These are phyloP conservation scores for Lactarius pseudohatsudake DNA, from an alignment of 768 basidiomycete genomes.

Conservation along the genomic window DNA sequence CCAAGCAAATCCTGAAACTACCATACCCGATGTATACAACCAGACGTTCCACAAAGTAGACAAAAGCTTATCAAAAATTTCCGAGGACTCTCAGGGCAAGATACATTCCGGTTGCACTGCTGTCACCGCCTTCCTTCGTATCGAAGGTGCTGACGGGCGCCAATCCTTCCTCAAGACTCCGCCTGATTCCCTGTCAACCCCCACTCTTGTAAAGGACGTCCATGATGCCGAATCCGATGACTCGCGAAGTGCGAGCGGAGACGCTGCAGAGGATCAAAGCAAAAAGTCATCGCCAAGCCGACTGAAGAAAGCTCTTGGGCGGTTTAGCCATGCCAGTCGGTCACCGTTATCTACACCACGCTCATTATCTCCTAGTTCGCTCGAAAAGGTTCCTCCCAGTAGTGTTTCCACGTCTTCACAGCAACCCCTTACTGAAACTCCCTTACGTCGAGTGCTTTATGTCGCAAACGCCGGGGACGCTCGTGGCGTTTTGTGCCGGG, in stretches of 20 bases:
- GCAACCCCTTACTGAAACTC: constrained; percentile 31
- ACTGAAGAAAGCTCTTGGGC: constrained; percentile 24
- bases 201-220: constrained; percentile 10
- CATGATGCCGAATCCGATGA: constrained; percentile 11
- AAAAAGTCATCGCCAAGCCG: constrained; percentile 20
- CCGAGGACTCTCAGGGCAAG: constrained; percentile 85
- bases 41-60: constrained; percentile 95
- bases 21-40: constrained; percentile 88
- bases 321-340: constrained; percentile 25
- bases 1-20: constrained; percentile 51
- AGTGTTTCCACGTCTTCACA: constrained; percentile 27
- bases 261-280: constrained; percentile 16
- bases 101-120: constrained; percentile 98
- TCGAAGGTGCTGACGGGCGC: constrained; percentile 77
- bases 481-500: constrained; percentile 87
- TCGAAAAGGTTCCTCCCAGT: constrained; percentile 22
- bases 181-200: constrained; percentile 6
- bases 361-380: constrained; percentile 24
- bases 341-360: constrained; percentile 23
- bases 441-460: constrained; percentile 77
- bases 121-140: constrained; percentile 90
- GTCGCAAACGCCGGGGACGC: constrained; percentile 98
- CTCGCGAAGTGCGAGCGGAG: constrained; percentile 15
- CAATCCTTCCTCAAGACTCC: constrained; percentile 57
- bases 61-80: constrained; percentile 73